A percentile compares a stretch with the other conserved stretches of the same genome.
These are phyloP conservation scores for Sonneratia caseolaris DNA, from an alignment of 345 rosid genomes.

Conservation along the genomic window DNA sequence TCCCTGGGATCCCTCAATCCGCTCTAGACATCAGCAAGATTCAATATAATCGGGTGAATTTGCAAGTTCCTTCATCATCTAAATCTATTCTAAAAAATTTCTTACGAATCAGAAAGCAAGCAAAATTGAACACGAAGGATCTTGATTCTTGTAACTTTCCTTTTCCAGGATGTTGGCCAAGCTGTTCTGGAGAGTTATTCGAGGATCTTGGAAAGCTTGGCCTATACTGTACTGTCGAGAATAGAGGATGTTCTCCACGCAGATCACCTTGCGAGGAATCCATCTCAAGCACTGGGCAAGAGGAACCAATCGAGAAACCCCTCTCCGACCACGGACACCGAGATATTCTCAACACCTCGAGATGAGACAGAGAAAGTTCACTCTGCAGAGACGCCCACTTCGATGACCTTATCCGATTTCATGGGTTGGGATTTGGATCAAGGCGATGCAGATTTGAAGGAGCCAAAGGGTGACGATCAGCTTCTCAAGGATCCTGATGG, in stretches of 20 bases:
- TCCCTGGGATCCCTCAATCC: conserved; percentile 78
- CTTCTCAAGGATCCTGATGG: conserved; percentile 25
- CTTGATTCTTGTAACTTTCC: too few relatives aligned
- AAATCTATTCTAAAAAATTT: too few relatives aligned
- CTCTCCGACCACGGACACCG: neutral
- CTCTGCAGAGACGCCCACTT: conserved; percentile 15
- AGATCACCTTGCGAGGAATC: conserved; percentile 45
- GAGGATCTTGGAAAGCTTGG: conserved; percentile 80
- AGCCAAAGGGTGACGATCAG: conserved; percentile 25
- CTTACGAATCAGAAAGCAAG: too few relatives aligned
- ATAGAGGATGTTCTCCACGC: conserved; percentile 78
- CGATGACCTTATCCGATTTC: conserved; percentile 60
- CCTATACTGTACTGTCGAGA: conserved; percentile 59
- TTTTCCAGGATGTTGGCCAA: conserved; percentile 52
- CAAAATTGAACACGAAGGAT: too few relatives aligned
- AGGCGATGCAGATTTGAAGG: conserved; percentile 26
- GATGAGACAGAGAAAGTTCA: conserved; percentile 3
- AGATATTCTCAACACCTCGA: neutral
- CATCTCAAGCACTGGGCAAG: conserved; percentile 25
- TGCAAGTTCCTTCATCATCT: too few relatives aligned
- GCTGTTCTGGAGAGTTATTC: conserved; percentile 83
- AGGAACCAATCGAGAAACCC: conserved; percentile 16
- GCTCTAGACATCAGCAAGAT: conserved; percentile 82
- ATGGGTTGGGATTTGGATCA: conserved; percentile 60
- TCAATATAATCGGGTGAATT: conserved; percentile 54